Evolutionary conservation across 768 basidiomycete species (phyloP), one percentile per base, ranked within the genome.

Genomic region (Imleria badia): DNA sequence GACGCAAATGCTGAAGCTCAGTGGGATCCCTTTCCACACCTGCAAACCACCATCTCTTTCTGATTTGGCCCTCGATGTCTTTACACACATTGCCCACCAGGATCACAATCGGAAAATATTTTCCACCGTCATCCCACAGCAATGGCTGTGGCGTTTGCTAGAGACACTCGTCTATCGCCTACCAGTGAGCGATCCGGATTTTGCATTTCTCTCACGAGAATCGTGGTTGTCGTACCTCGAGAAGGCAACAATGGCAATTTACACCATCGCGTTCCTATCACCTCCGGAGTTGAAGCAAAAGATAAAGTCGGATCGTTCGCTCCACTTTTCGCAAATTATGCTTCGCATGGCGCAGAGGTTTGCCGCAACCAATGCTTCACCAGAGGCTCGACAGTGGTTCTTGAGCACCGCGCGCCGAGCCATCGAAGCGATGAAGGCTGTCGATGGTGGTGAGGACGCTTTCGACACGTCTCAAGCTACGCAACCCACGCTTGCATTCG

Each of bases 201-300:
- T 91, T 67, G 73, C 84, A 64, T 71, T 88, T 57, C 72, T 83
- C 60, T 71, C 75, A 50, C 77, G 83, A 58, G 86, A 91, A 64
- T 64, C 73, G 20, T 93, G 90, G 85, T 69, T 94, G 42, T 82
- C 84, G 39, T 89, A 91, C 69, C 72, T 91, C 58, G 91, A 95
- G 75, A 89, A 89, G 60, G 74, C 79, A 48, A 77, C 89, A 43
- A 83, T 94, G 78, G 81, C 82, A n/a, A 80, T 97, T 39, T 98
- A 97, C 73, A 86, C 86, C 35, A 75, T 98, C 58, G 83, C 86
- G 22, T 98, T 94, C 76, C 75, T 95, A 51, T 83, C 93, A 4
- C 81, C 93, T 2, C 85, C 86, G 5, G 77, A 81, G 26, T 66
- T 95, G 58, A 94, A 95, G 73, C 75, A 78, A 50, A 80, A 73